Evolutionary conservation across 306 rosid genomes (phyloP).

Genomic region (Carpinus viminea): DNA sequence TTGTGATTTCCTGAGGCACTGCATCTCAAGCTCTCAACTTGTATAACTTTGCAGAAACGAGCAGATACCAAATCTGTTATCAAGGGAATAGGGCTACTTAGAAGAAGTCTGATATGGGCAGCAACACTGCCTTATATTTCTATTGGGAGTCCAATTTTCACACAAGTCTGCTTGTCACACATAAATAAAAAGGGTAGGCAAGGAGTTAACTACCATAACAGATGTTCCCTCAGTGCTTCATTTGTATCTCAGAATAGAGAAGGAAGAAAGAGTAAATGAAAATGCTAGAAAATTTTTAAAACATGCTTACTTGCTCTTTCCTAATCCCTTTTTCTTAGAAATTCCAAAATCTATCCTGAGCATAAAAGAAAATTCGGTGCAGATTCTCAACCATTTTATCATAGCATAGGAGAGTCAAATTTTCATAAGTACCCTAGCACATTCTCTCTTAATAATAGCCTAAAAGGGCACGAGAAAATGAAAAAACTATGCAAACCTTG

Average conservation of each 20-base stretch:
- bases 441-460: background rate
- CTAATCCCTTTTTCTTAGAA: background rate
- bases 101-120: background rate
- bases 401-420: background rate
- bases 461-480: background rate
- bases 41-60: background rate
- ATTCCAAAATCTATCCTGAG: background rate
- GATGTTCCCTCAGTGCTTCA: background rate
- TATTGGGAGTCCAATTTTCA: background rate
- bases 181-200: background rate
- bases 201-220: background rate
- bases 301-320: background rate
- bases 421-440: background rate
- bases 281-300: background rate
- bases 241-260: background rate
- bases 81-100: background rate
- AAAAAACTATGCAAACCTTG: slow-evolving; percentile 60
- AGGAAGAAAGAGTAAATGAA: background rate
- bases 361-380: background rate
- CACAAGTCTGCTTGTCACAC: background rate
- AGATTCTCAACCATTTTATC: background rate
- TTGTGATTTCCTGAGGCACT: background rate
- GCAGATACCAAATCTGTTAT: background rate
- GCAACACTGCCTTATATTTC: background rate
- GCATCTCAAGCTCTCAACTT: background rate